phyloP scores from a whole-genome alignment of 2,329 filamentous ascomycete species.

The Phialemonium atrogriseum region DNA sequence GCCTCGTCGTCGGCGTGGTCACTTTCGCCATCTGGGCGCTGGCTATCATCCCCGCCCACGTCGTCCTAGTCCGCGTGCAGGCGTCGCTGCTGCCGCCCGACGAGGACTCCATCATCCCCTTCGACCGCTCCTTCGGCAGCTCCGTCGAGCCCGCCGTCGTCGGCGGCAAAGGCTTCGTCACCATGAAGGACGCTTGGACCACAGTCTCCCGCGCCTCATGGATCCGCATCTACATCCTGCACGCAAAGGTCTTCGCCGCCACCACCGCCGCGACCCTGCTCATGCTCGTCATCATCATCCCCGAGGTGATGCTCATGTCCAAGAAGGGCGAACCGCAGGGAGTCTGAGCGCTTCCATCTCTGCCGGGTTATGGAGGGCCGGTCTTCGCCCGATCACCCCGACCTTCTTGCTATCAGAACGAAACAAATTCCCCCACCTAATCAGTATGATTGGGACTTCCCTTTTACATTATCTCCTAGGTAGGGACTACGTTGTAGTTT shows the following conservation, averaged over 20 bases:
- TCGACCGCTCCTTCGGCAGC: slow-evolving; percentile 79
- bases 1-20: slow-evolving; percentile 33
- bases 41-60: slow-evolving; percentile 65
- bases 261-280: slow-evolving; percentile 42
- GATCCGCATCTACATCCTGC: slow-evolving; percentile 64
- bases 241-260: slow-evolving; percentile 61
- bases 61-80: slow-evolving; percentile 74
- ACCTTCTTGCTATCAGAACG: too few relatives aligned
- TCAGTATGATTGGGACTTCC: too few relatives aligned
- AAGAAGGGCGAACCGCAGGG: too few relatives aligned
- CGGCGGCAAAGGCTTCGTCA: slow-evolving; percentile 63
- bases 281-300: slow-evolving; percentile 35
- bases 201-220: slow-evolving; percentile 68
- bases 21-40: slow-evolving; percentile 47
- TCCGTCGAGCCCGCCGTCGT: slow-evolving; percentile 66
- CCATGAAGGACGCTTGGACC: slow-evolving; percentile 69
- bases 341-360: too few relatives aligned
- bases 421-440: too few relatives aligned
- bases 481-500: too few relatives aligned
- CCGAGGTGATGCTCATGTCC: slow-evolving; percentile 13
- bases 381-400: too few relatives aligned
- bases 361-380: too few relatives aligned
- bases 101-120: slow-evolving; percentile 77
- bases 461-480: too few relatives aligned
- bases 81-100: slow-evolving; percentile 78